Evolutionary conservation across 148 eudicot genomes (phyloP), one percentile per base, ranked within the genome.

Genomic region (Rhododendron ovatum): DNA sequence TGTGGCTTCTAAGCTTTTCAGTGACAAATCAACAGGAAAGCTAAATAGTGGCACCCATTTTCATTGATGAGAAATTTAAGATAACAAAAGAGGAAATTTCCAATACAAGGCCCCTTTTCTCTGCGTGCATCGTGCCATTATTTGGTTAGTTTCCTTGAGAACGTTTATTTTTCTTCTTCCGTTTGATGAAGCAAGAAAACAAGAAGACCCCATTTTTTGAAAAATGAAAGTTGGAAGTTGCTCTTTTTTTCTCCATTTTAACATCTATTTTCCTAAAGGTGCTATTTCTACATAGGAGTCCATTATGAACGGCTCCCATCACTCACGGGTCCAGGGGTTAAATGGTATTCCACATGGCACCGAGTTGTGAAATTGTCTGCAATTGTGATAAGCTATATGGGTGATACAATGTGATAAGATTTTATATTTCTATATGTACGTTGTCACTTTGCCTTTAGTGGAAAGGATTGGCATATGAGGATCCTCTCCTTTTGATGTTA

Each of bases 361-460:
- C 33, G 55, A 47, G 33, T 17, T 4, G 76, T 73, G 59, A 83
- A 20, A 75, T 47, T 20, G 37, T 76, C 37, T 82, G 45, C 88
- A 82, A 82, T 82, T 71, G 45, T 83, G 88, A 87, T 87, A 83
- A 78, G 87, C 55, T 33, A 75, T 17, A 35, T 35, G 12, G 86
- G 77, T 84, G 86, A 84, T 84, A 84, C 24, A 84, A 79, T 45
- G 47, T 35, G 87, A 86, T 86, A 86, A 86, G 79, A 86, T 86
- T 86, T 57, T 81, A 80, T 69, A 81, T 81, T 67, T 86, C 37
- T 41, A 30, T 11, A 69, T 63, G 83, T 17, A 9, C 28, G 48
- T 17, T 47, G 78, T 59, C 79, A 13, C 67, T 78, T 85, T 65
- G 83, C 69, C 57, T 50, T 71, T 10, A 50, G 87, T 86, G 84